Evolutionary conservation across 73 alveolate genomes (phyloP).

Genomic region (Breviolum minutum): DNA sequence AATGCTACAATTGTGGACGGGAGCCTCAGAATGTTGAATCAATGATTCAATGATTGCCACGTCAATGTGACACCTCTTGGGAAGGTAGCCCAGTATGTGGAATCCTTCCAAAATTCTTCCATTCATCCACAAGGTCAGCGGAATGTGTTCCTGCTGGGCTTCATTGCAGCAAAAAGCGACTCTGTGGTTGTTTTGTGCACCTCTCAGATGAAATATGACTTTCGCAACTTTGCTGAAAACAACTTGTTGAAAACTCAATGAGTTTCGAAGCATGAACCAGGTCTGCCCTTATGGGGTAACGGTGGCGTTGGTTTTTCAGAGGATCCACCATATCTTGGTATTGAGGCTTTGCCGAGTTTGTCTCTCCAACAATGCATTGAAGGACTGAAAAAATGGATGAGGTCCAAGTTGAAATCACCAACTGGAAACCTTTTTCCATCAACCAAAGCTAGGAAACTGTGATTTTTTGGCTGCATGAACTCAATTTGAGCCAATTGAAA

Average conservation of each 20-base stretch:
- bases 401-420: not conserved
- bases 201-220: not conserved
- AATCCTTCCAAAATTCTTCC: not conserved
- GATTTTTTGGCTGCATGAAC: too few relatives aligned
- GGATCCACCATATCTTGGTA: not conserved
- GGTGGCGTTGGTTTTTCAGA: not conserved
- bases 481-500: not conserved
- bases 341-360: constrained; percentile 97
- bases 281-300: not conserved
- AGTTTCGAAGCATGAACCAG: too few relatives aligned
- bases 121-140: constrained; percentile 95
- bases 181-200: constrained; percentile 96
- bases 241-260: not conserved
- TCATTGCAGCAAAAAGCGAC: constrained; percentile 94
- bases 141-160: constrained; percentile 98
- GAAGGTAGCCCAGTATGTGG: not conserved
- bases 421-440: too few relatives aligned
- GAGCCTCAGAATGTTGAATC: not conserved
- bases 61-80: not conserved
- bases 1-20: constrained; percentile 98
- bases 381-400: not conserved
- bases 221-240: not conserved
- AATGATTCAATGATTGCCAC: not conserved
- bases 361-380: constrained; percentile 96
- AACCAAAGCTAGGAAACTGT: too few relatives aligned